Evolutionary conservation across 2,329 filamentous ascomycete species (phyloP), one percentile per base, ranked within the genome.

Genomic region (Stagonosporopsis cucurbitacearum): DNA sequence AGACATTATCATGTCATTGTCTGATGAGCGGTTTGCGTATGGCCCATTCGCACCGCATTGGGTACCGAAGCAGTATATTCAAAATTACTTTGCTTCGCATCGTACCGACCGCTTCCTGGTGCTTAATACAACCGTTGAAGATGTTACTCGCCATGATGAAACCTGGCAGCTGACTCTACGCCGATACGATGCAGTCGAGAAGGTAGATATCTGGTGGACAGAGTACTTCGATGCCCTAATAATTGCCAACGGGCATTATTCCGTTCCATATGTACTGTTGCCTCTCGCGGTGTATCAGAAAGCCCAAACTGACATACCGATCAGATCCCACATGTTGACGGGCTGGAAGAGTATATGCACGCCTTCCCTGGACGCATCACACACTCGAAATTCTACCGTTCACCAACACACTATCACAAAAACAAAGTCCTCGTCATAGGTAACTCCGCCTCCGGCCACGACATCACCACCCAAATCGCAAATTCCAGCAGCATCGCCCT

Each of bases 1-100:
- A 0, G 79, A 81, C 35, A 80, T 84, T 30, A 82, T 81, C 20
- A 85, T 85, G 83, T 78, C 75, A 4, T 84, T 85, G 59, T 84
- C 82, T 0, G 83, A 85, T 54, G 42, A 71, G 1, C 75, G 75
- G 0, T 85, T 86, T 58, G 72, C 83, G 0, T 84, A 85, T 52
- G 83, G 82, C 0, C 82, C 83, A 0, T 86, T 85, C 61, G 80
- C 79, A 12, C 83, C 83, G 0, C 83, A 86, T 61, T 77, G 81
- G 57, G 70, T 86, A 0, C 80, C 84, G 0, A 78, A 80, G 2
- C 62, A 67, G 25, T 65, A 67, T 28, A 77, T 86, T 2, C 79
- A 84, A 51, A 79, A 79, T 28, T 86, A 86, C 59, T 83, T 86
- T 58, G 80, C 84, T 0, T 54, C 67, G 0, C 82, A 86, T 57